A percentile compares a stretch with the other conserved stretches of the same genome.
These are phyloP conservation scores for maize (Zea mays) DNA, from an alignment of 176 grass and related monocot species.

Conservation along the genomic window DNA sequence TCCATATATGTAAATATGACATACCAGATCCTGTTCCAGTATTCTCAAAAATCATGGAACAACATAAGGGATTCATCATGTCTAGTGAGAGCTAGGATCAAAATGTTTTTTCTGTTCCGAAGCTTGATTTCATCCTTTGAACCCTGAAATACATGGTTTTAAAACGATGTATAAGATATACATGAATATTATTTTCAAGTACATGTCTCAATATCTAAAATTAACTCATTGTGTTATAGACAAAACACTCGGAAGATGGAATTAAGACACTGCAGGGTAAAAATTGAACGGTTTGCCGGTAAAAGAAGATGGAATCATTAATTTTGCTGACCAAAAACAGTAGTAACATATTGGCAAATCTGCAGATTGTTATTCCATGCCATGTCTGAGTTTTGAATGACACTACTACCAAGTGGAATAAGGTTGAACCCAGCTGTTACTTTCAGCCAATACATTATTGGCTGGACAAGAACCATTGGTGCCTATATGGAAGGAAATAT, in stretches of 20 bases:
- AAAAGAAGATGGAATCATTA: not conserved
- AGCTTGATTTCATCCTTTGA: constrained; percentile 49
- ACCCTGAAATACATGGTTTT: constrained; percentile 45
- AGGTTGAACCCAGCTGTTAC: not conserved
- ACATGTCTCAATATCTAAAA: not conserved
- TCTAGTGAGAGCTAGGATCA: constrained; percentile 57
- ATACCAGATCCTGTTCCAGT: not conserved
- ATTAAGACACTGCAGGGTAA: not conserved
- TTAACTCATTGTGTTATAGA: not conserved
- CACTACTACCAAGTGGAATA: not conserved
- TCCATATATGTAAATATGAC: not conserved
- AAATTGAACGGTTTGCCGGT: not conserved
- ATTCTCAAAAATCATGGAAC: constrained; percentile 55
- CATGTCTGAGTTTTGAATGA: constrained; percentile 22
- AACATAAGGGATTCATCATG: constrained; percentile 68
- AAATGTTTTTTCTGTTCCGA: constrained; percentile 38
- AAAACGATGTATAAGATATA: constrained; percentile 31
- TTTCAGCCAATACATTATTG: not conserved
- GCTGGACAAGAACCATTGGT: not conserved
- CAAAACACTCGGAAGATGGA: not conserved
- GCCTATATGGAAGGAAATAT: constrained; percentile 16
- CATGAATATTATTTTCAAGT: not conserved
- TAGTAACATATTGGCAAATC: not conserved
- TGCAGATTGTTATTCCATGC: not conserved
- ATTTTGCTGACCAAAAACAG: not conserved